phyloP scores from a whole-genome alignment of 1,284 basidiomycete species.

The Sporisorium sorghi region DNA sequence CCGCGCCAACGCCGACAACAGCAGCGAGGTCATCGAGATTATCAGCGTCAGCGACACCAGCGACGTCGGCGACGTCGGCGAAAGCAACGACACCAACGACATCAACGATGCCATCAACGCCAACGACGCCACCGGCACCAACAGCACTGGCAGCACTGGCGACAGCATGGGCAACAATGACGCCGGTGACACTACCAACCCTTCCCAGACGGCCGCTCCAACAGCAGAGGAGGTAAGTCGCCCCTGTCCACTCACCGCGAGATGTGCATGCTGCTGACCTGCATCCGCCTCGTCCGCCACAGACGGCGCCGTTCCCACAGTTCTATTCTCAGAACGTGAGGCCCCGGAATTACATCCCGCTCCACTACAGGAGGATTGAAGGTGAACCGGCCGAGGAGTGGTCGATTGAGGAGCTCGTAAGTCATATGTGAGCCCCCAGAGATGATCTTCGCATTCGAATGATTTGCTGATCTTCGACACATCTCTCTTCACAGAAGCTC shows the following conservation, averaged over 20 bases:
- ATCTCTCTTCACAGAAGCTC: neutral
- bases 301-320: no score
- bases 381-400: neutral
- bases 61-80: neutral
- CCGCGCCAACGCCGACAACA: neutral
- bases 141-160: neutral
- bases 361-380: neutral
- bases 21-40: neutral
- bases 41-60: neutral
- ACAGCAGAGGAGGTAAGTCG: neutral
- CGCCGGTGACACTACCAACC: no score
- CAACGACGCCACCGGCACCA: neutral
- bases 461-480: neutral
- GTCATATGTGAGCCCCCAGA: no score
- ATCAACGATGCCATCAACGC: neutral
- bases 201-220: neutral
- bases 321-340: no score
- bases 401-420: neutral
- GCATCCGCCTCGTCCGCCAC: no score
- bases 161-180: no score
- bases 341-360: neutral
- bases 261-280: no score
- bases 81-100: neutral
- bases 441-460: neutral
- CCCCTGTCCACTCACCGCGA: no score